These are phyloP conservation scores for Tricholomella constricta DNA, from an alignment of 768 basidiomycete species.

Conservation along the genomic window DNA sequence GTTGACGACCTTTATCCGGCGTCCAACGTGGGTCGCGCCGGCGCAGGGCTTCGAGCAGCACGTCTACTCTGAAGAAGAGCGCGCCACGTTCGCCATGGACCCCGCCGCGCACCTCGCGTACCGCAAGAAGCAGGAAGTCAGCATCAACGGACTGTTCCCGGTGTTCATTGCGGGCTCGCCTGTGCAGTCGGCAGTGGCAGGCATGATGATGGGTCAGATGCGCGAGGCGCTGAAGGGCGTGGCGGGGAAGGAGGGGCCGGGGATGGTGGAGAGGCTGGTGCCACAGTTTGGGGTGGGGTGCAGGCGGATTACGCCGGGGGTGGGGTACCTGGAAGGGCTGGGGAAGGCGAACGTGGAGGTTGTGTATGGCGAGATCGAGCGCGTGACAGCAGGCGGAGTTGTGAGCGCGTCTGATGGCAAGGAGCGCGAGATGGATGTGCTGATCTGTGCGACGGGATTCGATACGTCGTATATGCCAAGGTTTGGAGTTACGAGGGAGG, in stretches of 20 bases:
- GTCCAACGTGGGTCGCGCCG: conserved; percentile 33
- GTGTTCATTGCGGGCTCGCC: conserved; percentile 33
- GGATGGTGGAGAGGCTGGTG: conserved; percentile 39
- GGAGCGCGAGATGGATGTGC: conserved; percentile 34
- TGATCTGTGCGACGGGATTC: conserved; percentile 43
- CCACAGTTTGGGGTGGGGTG: conserved; percentile 38
- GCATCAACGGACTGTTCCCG: conserved; percentile 36
- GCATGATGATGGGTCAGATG: conserved; percentile 38
- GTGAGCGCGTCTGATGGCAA: conserved; percentile 26
- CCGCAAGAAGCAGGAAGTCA: conserved; percentile 40
- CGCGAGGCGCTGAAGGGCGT: conserved; percentile 39
- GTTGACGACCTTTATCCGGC: conserved; percentile 34
- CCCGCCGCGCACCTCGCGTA: conserved; percentile 42
- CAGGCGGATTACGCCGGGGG: conserved; percentile 35
- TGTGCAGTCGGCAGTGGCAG: conserved; percentile 31
- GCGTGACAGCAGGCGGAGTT: conserved; percentile 30
- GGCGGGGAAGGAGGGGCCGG: conserved; percentile 44
- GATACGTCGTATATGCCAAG: conserved; percentile 34
- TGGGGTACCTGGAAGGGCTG: conserved; percentile 35
- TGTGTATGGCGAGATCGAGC: conserved; percentile 29
- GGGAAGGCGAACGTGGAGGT: conserved; percentile 32
- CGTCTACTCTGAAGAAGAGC: conserved; percentile 43
- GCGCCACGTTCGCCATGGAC: conserved; percentile 36
- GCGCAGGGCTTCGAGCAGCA: conserved; percentile 28
- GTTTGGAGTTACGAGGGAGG: conserved; percentile 32